A percentile compares a stretch with the other conserved stretches of the same genome.
Evolutionary conservation across 257 asterid species (phyloP).

Genomic region (Przewalskia tangutica): DNA sequence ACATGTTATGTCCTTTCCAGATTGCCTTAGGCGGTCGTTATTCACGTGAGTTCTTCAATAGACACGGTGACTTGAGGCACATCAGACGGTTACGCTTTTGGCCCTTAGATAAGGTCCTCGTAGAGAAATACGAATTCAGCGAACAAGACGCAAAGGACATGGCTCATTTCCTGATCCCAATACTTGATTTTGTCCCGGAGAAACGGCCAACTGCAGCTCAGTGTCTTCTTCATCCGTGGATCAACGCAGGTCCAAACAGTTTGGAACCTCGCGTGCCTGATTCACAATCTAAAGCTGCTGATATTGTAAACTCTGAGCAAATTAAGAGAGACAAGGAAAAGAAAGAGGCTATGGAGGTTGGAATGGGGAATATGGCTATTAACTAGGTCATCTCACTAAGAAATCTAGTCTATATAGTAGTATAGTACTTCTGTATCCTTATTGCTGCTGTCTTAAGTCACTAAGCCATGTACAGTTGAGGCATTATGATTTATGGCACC

Average conservation of each 20-base stretch:
- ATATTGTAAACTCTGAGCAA: constrained; percentile 26
- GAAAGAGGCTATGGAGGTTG: constrained; percentile 68
- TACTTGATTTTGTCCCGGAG: constrained; percentile 40
- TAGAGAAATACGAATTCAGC: constrained; percentile 45
- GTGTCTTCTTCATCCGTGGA: constrained; percentile 85
- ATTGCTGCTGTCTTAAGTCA: not conserved
- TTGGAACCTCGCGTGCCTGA: constrained; percentile 27
- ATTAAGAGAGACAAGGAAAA: constrained; percentile 28
- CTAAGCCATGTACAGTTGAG: not conserved
- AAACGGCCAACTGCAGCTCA: constrained; percentile 82
- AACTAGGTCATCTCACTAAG: not conserved
- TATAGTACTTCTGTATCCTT: not conserved
- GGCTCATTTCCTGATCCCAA: constrained; percentile 31
- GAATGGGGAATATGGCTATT: constrained; percentile 67
- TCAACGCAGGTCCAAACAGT: constrained; percentile 30
- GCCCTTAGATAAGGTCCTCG: constrained; percentile 73
- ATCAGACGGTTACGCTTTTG: constrained; percentile 73
- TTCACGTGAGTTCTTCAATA: constrained; percentile 85
- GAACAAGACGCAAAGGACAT: constrained; percentile 33
- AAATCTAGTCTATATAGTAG: not conserved
- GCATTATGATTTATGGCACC: not conserved
- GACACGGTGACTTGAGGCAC: constrained; percentile 85
- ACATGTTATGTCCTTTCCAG: constrained; percentile 25
- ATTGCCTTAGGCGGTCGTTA: constrained; percentile 91
- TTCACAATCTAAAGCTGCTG: constrained; percentile 16